Conservation (phyloP, 306 rosid species). For the Ormosia emarginata region DNA sequence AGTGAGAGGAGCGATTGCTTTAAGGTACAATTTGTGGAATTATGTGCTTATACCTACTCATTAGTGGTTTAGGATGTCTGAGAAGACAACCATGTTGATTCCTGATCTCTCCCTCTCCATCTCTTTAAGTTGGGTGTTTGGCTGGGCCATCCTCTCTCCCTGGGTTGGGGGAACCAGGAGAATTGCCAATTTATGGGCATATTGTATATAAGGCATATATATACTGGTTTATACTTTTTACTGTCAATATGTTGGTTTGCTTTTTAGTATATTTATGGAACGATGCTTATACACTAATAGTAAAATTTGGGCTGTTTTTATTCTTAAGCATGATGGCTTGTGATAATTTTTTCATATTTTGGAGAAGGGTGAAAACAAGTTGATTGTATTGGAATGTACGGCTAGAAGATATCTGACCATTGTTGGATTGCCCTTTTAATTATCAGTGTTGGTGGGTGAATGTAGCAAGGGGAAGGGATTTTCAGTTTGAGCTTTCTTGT, state of each 20-base stretch:
- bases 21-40: slow-evolving; percentile 6
- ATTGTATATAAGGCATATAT: neutral
- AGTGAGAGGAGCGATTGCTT: slow-evolving; percentile 15
- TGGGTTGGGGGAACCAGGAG: neutral
- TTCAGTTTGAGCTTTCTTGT: neutral
- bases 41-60: slow-evolving; percentile 1
- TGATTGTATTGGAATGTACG: neutral
- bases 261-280: neutral
- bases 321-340: neutral
- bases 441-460: neutral
- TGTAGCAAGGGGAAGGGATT: neutral
- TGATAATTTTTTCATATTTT: neutral
- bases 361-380: neutral
- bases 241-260: slow-evolving; percentile 7
- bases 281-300: neutral
- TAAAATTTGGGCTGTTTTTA: neutral
- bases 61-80: slow-evolving; percentile 15
- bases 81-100: slow-evolving; percentile 15
- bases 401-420: neutral
- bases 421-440: neutral
- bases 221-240: neutral
- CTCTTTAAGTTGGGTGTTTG: neutral
- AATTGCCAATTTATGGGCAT: slow-evolving; percentile 11
- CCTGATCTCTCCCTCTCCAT: neutral
- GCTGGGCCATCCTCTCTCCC: neutral